Percentiles rank a stretch among this genome's conserved stretches.
These are phyloP conservation scores for Pulveroboletus sp. DNA, from an alignment of 768 basidiomycete species.

Conservation along the genomic window DNA sequence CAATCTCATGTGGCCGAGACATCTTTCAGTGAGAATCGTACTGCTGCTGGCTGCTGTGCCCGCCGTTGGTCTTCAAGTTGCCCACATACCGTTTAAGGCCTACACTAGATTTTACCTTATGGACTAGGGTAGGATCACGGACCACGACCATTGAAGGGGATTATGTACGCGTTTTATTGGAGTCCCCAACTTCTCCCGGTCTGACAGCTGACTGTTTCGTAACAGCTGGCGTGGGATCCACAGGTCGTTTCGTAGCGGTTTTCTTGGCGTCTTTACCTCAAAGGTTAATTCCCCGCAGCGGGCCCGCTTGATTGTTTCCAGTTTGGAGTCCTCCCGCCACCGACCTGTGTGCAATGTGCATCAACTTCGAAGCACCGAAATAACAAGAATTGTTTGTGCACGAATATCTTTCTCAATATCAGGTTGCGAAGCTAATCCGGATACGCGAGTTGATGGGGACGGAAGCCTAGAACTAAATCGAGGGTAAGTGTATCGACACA, in stretches of 20 bases:
- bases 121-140: neutral
- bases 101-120: neutral
- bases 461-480: no score
- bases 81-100: neutral
- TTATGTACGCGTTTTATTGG: no score
- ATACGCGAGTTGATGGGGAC: no score
- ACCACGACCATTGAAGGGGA: neutral
- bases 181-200: neutral
- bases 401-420: no score
- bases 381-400: no score
- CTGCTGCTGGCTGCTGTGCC: no score
- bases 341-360: neutral
- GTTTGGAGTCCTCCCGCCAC: neutral
- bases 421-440: no score
- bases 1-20: neutral
- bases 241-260: neutral
- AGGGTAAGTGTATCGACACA: no score
- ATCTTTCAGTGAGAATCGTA: neutral
- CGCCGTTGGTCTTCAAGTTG: neutral
- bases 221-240: no score
- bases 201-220: neutral
- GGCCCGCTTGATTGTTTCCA: neutral
- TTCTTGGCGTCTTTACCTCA: neutral
- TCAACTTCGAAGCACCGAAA: neutral
- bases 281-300: conserved; percentile 4